phyloP scores from a whole-genome alignment of 2,329 filamentous ascomycete genomes.

The Aspergillus jensenii region DNA sequence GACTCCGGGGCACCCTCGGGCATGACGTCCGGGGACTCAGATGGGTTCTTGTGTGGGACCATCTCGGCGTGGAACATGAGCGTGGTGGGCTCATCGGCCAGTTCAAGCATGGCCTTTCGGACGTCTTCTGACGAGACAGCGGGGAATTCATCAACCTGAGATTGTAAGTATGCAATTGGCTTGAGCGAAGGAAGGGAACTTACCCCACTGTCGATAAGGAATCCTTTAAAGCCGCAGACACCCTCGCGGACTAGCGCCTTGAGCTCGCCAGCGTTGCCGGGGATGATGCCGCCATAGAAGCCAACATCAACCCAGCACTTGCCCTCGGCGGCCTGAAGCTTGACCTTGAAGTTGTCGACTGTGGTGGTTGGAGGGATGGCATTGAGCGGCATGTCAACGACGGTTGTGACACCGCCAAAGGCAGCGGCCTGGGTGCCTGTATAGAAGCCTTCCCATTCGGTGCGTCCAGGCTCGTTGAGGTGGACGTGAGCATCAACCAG shows the following conservation, averaged over 20 bases:
- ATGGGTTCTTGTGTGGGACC: constrained; percentile 81
- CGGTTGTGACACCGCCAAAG: constrained; percentile 93
- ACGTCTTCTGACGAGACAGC: constrained; percentile 82
- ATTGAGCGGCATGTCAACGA: constrained; percentile 97
- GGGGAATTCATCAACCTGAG: constrained; percentile 88
- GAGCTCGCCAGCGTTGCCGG: constrained; percentile 79
- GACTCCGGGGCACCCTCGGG: constrained; percentile 71
- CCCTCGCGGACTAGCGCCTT: constrained; percentile 78
- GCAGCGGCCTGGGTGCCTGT: constrained; percentile 92
- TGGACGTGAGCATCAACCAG: constrained; percentile 97
- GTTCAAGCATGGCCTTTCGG: constrained; percentile 71
- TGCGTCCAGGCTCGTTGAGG: constrained; percentile 92
- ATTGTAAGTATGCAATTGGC: constrained; percentile 12
- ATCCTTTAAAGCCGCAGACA: constrained; percentile 95
- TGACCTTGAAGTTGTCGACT: constrained; percentile 75
- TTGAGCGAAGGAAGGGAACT: constrained; percentile 36
- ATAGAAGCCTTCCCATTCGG: constrained; percentile 98
- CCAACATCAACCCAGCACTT: constrained; percentile 99
- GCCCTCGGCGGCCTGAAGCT: constrained; percentile 76
- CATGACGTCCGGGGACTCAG: constrained; percentile 68
- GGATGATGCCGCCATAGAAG: constrained; percentile 93
- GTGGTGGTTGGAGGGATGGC: constrained; percentile 96
- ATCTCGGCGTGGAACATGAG: constrained; percentile 99
- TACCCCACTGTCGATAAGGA: constrained; percentile 94
- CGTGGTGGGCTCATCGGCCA: constrained; percentile 80